These are phyloP conservation scores for Coemansia sp. DNA, from an alignment of 192 early-diverging fungal genomes.

Conservation along the genomic window DNA sequence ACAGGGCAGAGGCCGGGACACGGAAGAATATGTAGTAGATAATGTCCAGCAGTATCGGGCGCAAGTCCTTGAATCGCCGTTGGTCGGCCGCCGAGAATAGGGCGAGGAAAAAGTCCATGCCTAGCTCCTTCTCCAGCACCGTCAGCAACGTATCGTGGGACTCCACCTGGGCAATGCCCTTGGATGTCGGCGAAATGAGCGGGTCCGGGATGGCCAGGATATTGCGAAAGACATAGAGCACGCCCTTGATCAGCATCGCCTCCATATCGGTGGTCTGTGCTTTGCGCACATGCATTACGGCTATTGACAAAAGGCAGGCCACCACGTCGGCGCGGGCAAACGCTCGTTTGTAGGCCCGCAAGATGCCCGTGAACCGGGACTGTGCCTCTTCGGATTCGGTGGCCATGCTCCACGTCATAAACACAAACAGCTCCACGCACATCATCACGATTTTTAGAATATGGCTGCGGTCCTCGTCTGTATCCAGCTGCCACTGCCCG, in stretches of 20 bases:
- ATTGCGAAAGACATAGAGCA: conserved; percentile 73
- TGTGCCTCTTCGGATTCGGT: conserved; percentile 41
- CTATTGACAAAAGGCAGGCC: conserved; percentile 17
- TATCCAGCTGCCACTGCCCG: conserved; percentile 13
- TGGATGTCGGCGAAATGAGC: conserved; percentile 52
- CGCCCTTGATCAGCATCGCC: conserved; percentile 44
- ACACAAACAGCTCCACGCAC: conserved; percentile 78
- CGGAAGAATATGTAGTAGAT: conserved; percentile 45
- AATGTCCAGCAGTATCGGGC: conserved; percentile 38
- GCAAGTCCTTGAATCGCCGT: conserved; percentile 46
- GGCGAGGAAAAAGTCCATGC: conserved; percentile 63
- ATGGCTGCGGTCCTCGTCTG: conserved; percentile 15
- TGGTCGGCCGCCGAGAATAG: conserved; percentile 61
- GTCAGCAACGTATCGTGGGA: conserved; percentile 63
- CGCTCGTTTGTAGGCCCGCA: conserved; percentile 68
- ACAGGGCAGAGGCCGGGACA: conserved; percentile 30
- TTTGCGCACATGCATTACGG: conserved; percentile 27
- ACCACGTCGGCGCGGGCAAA: conserved; percentile 47
- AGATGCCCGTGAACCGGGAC: conserved; percentile 46
- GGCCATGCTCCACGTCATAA: conserved; percentile 81
- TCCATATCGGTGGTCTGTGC: conserved; percentile 16
- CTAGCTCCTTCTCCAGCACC: conserved; percentile 53
- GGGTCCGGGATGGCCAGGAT: conserved; percentile 74
- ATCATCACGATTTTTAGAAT: conserved; percentile 23
- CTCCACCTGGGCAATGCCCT: conserved; percentile 51